A percentile compares a stretch with the other conserved stretches of the same genome.
These are phyloP conservation scores for Dryas alaskensis DNA, from an alignment of 306 rosid species.

Conservation along the genomic window DNA sequence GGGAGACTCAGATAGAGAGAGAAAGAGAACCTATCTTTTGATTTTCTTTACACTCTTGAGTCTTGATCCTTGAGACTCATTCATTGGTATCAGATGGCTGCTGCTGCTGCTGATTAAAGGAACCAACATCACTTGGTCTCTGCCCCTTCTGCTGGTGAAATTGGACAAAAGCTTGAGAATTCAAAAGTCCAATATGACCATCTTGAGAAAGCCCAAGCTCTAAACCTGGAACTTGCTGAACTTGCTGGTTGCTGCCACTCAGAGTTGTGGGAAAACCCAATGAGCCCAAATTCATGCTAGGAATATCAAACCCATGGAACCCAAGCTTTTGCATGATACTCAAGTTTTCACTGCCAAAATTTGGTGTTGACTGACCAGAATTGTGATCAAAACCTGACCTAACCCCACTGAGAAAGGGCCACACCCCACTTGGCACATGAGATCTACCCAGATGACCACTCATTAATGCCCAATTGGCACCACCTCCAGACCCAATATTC, in stretches of 20 bases:
- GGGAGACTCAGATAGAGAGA: not conserved
- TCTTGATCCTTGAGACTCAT: constrained; percentile 29
- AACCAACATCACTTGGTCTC: constrained; percentile 26
- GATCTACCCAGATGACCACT: constrained; percentile 30
- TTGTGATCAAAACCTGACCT: constrained; percentile 38
- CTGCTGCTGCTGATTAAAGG: constrained; percentile 27
- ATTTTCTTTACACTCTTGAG: constrained; percentile 14
- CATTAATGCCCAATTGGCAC: constrained; percentile 36
- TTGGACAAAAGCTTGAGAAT: constrained; percentile 36
- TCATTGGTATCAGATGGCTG: constrained; percentile 30
- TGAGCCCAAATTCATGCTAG: constrained; percentile 39
- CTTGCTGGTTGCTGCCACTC: constrained; percentile 35
- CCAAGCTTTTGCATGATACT: constrained; percentile 37
- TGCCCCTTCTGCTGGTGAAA: constrained; percentile 43
- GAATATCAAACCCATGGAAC: constrained; percentile 43
- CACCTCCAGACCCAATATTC: constrained; percentile 16
- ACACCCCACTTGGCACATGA: constrained; percentile 32
- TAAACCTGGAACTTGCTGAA: constrained; percentile 45
- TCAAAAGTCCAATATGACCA: constrained; percentile 42
- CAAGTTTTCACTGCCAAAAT: constrained; percentile 28
- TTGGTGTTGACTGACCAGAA: constrained; percentile 21
- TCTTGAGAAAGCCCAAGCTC: constrained; percentile 56
- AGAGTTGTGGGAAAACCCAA: constrained; percentile 33
- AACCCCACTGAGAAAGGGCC: constrained; percentile 36
- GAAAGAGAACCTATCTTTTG: not conserved